phyloP scores from a whole-genome alignment of 78 protist genomes.

The Andalucia godoyi region DNA sequence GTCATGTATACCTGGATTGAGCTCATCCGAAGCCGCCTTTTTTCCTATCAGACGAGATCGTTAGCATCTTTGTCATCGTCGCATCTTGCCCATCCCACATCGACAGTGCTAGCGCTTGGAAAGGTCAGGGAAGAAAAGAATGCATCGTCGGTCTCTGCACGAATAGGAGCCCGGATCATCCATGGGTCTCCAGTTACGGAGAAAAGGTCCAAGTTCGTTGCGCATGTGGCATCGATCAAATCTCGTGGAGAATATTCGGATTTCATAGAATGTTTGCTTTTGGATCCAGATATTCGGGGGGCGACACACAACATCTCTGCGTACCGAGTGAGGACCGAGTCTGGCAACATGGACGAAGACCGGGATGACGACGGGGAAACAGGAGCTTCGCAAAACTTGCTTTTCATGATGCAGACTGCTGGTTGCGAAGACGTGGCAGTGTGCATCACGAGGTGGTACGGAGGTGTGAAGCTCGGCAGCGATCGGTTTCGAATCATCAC shows the following conservation, averaged over 20 bases:
- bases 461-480: slow-evolving; percentile 55
- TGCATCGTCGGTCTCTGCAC: too few relatives aligned
- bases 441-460: slow-evolving; percentile 57
- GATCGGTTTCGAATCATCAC: slow-evolving; percentile 56
- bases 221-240: neutral
- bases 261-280: neutral
- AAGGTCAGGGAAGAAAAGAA: too few relatives aligned
- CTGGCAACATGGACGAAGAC: slow-evolving; percentile 7
- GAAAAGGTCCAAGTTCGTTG: slow-evolving; percentile 29
- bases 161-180: too few relatives aligned
- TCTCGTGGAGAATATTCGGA: neutral
- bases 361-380: slow-evolving; percentile 66
- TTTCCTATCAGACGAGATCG: too few relatives aligned
- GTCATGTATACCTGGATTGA: too few relatives aligned
- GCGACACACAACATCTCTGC: slow-evolving; percentile 20
- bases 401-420: slow-evolving; percentile 24
- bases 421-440: slow-evolving; percentile 14
- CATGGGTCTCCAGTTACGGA: too few relatives aligned
- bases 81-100: too few relatives aligned
- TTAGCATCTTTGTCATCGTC: too few relatives aligned
- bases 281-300: neutral
- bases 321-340: neutral
- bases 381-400: slow-evolving; percentile 39
- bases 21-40: too few relatives aligned
- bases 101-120: too few relatives aligned